phyloP scores from a whole-genome alignment of 75 land plant species.

The Adiantum capillusveneris region DNA sequence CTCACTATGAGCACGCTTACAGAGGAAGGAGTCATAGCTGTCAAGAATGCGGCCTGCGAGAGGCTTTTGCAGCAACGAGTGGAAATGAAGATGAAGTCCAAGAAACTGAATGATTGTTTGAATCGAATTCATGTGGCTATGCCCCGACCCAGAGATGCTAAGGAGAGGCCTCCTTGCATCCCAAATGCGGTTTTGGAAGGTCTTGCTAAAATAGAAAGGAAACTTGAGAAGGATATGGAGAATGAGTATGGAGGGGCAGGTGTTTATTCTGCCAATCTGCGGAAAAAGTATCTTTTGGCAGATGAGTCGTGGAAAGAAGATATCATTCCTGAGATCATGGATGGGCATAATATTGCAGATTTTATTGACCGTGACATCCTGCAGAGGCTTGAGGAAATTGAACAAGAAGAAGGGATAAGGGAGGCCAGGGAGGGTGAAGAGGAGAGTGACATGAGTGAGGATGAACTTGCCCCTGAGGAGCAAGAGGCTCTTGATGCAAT shows the following conservation, averaged over 20 bases:
- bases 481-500: slow-evolving; percentile 66
- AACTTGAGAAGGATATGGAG: slow-evolving; percentile 79
- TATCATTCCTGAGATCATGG: slow-evolving; percentile 77
- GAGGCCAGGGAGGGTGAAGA: slow-evolving; percentile 45
- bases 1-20: slow-evolving; percentile 87
- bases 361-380: slow-evolving; percentile 81
- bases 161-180: slow-evolving; percentile 79
- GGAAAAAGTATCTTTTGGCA: slow-evolving; percentile 64
- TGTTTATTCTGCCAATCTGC: slow-evolving; percentile 84
- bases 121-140: slow-evolving; percentile 90
- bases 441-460: slow-evolving; percentile 74
- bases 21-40: slow-evolving; percentile 80
- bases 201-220: slow-evolving; percentile 24
- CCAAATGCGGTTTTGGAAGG: slow-evolving; percentile 74
- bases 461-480: slow-evolving; percentile 58
- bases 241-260: slow-evolving; percentile 95
- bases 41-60: slow-evolving; percentile 94
- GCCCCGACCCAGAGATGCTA: slow-evolving; percentile 71
- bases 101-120: slow-evolving; percentile 70
- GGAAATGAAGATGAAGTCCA: slow-evolving; percentile 87
- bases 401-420: slow-evolving; percentile 64
- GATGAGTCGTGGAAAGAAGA: slow-evolving; percentile 89
- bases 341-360: slow-evolving; percentile 88
- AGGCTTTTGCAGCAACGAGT: slow-evolving; percentile 79
- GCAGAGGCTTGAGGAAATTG: slow-evolving; percentile 75